Evolutionary conservation across 2,329 filamentous ascomycete genomes (phyloP).

Genomic region (Westerdykella ornata): DNA sequence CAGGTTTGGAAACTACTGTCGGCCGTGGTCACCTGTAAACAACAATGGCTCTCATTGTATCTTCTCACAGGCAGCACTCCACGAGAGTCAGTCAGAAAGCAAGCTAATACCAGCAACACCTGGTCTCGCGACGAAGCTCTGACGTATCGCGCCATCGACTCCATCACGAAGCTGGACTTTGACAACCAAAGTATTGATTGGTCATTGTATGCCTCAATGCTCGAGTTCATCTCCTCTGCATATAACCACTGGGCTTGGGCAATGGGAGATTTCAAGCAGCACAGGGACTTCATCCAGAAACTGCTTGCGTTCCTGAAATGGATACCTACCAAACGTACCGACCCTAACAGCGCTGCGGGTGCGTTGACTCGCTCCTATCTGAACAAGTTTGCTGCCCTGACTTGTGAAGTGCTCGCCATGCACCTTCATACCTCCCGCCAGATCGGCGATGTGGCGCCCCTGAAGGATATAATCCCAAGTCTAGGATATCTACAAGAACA

Average conservation of each 20-base stretch:
- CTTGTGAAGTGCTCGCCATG: slow-evolving; percentile 85
- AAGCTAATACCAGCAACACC: slow-evolving; percentile 39
- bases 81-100: slow-evolving; percentile 60
- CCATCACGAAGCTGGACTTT: slow-evolving; percentile 58
- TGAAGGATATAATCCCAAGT: slow-evolving; percentile 65
- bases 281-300: slow-evolving; percentile 64
- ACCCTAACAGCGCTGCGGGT: slow-evolving; percentile 19
- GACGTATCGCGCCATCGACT: slow-evolving; percentile 65
- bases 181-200: slow-evolving; percentile 48
- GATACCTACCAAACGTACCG: slow-evolving; percentile 24
- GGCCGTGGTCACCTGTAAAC: slow-evolving; percentile 76
- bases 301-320: slow-evolving; percentile 62
- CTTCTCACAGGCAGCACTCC: slow-evolving; percentile 83
- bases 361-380: slow-evolving; percentile 33
- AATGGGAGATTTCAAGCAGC: slow-evolving; percentile 69
- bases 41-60: slow-evolving; percentile 94
- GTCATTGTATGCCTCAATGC: slow-evolving; percentile 61
- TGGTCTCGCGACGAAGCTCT: slow-evolving; percentile 55
- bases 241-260: slow-evolving; percentile 97
- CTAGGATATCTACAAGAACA: slow-evolving; percentile 74
- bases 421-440: slow-evolving; percentile 82
- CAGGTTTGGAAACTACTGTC: slow-evolving; percentile 81
- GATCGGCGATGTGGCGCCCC: slow-evolving; percentile 59
- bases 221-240: slow-evolving; percentile 80
- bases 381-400: slow-evolving; percentile 62